Base-by-base conservation (phyloP, 2,329 filamentous ascomycete genomes). In the Colletotrichum tamarilloi region DNA sequence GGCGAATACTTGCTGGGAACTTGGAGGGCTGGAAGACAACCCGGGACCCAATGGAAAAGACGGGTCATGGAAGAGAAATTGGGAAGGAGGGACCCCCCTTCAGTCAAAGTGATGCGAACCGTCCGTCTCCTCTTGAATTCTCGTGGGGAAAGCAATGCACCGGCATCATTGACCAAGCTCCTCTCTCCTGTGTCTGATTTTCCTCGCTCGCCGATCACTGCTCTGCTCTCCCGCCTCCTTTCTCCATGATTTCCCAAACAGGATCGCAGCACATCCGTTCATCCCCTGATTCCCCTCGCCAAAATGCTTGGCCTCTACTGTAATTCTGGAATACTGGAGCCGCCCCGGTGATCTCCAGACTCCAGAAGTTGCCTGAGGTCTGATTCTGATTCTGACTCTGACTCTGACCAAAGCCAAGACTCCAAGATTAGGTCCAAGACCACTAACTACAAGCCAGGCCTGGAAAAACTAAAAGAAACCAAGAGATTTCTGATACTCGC, bases 231-330 rank as follows among this genome's bases (percentile, higher is more conserved):
- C 60, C 55, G 67, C 46, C 56, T 60, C 60, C 56, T 72, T 62
- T 72, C 68, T 65, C 71, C 67, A 62, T 64, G 70, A 65, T 71
- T 71, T 71, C 57, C 71, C 71, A 73, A 62, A 73, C 67, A 62
- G 71, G 56, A 66, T 71, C 56, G 55, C 67, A 57, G 49, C 71
- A 66, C 71, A 71, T 70, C 59, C 56, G 71, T 71, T 66, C 67
- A 32, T 69, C 59, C 66, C 70, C 59, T 64, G 49, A 55, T 55
- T 64, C 62, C 30, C 71, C 67, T 73, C 67, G 67, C 60, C 49
- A 68, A 73, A 73, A 66, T 70, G 67, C 71, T 73, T 70, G 67
- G 67, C 67, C 24, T 66, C 19, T 57, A 65, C 32, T 56, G 24
- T 46, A 46, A 57, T 62, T 66, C 42, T 42, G 60, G 8, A 65